Base-by-base conservation (phyloP, 2,329 filamentous ascomycete species). In the Fusarium sp. region DNA sequence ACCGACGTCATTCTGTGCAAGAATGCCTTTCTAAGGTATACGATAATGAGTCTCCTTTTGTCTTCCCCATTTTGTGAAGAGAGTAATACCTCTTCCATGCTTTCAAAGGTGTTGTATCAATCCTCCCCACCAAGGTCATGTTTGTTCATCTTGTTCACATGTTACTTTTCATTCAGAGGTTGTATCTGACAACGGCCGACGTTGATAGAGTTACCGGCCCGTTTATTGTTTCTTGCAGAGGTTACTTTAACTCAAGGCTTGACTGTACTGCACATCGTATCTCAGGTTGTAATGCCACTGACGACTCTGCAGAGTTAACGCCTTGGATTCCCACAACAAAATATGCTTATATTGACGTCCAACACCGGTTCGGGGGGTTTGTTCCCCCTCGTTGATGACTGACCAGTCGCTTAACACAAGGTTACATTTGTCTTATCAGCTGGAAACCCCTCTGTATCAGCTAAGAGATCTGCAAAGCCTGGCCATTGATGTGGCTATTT, bases 331-430 rank as follows among this genome's bases (percentile, higher is more conserved):
- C 31, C 38, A 30, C 33, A 7, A 55, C 36, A 55, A 31, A 41
- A 48, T 38, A 63, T 63, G 64, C 64, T 68, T 68, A 63, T 63
- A 35, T 68, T 55, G 48, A 68, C 48, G 28, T 68, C 41, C n/a
- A 42, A 42, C 39, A 50, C 54, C 41, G 20, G 41, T 31, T 42
- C n/a, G 56, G 47, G 31, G 28, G 15, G 13, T 15, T 39, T 44
- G n/a, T 39, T 57, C 31, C 31, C 39, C 42, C 24, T 59, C 42
- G 31, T 44, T 54, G 41, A 31, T 41, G 36, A 39, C 41, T 41
- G 42, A 33, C 41, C 36, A 35, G 31, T 16, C 35, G 30, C n/a
- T 30, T 50, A 41, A 39, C 41, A 51, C 28, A 41, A 38, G 47
- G 24, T 61, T 31, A 26, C 45, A 38, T 28, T 48, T 61, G 41